Evolutionary conservation across 768 basidiomycete species (phyloP).

Genomic region (Suillus americanus): DNA sequence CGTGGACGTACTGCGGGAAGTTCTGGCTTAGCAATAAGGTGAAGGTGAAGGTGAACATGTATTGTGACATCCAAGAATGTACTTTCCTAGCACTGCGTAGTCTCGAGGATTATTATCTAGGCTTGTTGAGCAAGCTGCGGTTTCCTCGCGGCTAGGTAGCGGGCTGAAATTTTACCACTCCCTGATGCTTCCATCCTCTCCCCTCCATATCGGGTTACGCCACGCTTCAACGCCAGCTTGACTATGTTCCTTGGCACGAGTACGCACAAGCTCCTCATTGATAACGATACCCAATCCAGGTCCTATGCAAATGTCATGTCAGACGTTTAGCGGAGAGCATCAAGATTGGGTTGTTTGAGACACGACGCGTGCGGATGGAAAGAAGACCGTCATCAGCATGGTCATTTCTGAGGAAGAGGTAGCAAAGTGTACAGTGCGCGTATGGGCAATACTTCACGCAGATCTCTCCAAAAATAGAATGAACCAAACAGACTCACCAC

Average conservation of each 20-base stretch:
- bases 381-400: neutral
- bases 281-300: conserved; percentile 63
- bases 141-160: neutral
- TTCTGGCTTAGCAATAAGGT: conserved; percentile 30
- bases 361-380: neutral
- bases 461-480: neutral
- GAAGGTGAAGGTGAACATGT: neutral
- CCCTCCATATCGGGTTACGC: conserved; percentile 49
- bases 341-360: neutral
- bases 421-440: neutral
- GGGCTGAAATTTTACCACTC: conserved; percentile 45
- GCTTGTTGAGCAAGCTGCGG: neutral
- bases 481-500: conserved; percentile 28
- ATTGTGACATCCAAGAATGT: neutral
- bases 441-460: neutral
- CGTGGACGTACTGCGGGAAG: conserved; percentile 52
- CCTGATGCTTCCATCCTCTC: conserved; percentile 50
- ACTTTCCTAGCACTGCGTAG: neutral
- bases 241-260: conserved; percentile 17
- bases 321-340: neutral
- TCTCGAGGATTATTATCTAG: neutral
- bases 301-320: conserved; percentile 29
- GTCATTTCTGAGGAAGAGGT: neutral
- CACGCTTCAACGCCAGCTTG: conserved; percentile 19
- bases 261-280: conserved; percentile 54